These are phyloP conservation scores for Solanum habrochaites DNA, from an alignment of 257 asterid genomes.

Conservation along the genomic window DNA sequence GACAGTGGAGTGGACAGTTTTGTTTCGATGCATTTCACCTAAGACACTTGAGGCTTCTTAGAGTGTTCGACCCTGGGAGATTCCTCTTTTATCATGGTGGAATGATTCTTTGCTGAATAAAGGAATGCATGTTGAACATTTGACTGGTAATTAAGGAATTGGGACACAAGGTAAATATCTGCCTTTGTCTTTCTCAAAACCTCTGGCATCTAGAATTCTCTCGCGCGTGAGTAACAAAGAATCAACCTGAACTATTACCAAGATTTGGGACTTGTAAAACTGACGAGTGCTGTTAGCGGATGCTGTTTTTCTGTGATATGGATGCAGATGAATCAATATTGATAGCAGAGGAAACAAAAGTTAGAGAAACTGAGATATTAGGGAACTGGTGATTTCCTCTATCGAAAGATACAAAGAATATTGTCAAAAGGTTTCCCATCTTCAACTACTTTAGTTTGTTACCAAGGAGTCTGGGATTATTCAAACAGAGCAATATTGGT, in stretches of 20 bases:
- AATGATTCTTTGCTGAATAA: neutral
- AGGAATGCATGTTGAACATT: neutral
- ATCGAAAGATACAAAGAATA: no score
- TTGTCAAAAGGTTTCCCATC: neutral
- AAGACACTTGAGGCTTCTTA: neutral
- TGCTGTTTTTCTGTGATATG: neutral
- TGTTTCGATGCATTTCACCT: fast-evolving
- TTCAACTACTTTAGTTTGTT: fast-evolving
- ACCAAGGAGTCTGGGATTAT: neutral
- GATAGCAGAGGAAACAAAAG: neutral
- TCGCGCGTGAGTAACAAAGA: fast-evolving
- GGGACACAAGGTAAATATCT: neutral
- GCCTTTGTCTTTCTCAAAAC: neutral
- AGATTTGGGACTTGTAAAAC: neutral
- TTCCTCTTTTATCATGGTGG: neutral
- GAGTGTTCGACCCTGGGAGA: fast-evolving
- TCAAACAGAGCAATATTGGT: neutral
- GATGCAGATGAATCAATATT: neutral
- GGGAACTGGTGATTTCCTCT: fast-evolving
- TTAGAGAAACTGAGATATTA: neutral
- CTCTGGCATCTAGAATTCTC: neutral
- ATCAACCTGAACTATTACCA: neutral
- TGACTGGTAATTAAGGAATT: fast-evolving
- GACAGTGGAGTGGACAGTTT: fast-evolving
- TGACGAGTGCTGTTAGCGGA: fast-evolving